Evolutionary conservation across 805 yeast genomes (phyloP), one percentile per base, ranked within the genome.

Genomic region (Yamadazyma sp.): DNA sequence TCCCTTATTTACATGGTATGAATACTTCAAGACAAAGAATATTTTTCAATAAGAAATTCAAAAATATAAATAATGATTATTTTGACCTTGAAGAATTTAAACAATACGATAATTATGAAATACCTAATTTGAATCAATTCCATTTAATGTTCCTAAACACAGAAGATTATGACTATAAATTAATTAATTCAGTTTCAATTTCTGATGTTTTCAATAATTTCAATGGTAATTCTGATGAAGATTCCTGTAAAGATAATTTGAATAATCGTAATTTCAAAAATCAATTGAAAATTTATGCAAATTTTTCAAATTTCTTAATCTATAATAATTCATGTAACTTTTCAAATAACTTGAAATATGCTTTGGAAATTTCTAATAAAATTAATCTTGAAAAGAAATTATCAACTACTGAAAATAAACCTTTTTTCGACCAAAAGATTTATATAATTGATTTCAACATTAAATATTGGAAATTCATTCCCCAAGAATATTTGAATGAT

Each of bases 1-100:
- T 63, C 36, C 69, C 69, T 2, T 62, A 55, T 39, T 49, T 63
- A 28, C 66, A 62, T 43, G 67, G 66, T 1, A 43, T 61, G 23
- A 46, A 45, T 29, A 49, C 46, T 27, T 26, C 43, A 9, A 42
- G 46, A 32, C 68, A 58, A 35, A 46, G 62, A 17, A 50, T 52
- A 9, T 62, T 56, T 36, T 58, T 52, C 35, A 46, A 47, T 30
- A 47, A 46, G 4, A n/a, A 43, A 13, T 49, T 49, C 25, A 40
- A 20, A 4, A 41, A 43, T 21, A 4, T 22, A 7, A 14, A 30
- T 26, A 30, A 36, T 31, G 42, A 39, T 16, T 15, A 25, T 9
- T 39, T 44, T 27, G 23, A 36, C 22, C 22, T 41, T 15, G 30
- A 27, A 11, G 35, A 38, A 18, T 29, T 22, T 20, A 24, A 30